Evolutionary conservation across 2,329 filamentous ascomycete genomes (phyloP).

Genomic region (Penicillium sp.): DNA sequence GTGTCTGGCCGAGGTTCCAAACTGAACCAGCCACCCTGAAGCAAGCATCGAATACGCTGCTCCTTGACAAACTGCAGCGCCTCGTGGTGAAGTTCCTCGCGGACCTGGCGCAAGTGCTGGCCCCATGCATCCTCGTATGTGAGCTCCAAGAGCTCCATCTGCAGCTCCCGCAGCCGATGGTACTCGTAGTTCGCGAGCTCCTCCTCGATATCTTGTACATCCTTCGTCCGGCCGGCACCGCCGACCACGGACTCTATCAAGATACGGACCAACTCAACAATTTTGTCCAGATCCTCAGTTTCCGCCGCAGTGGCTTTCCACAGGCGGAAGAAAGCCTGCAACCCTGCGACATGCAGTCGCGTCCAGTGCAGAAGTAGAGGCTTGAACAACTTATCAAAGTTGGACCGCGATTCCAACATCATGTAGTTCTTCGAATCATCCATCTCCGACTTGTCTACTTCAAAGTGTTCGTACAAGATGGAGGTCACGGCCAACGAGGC

Average conservation of each 20-base stretch:
- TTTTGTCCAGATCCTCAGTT: constrained; percentile 87
- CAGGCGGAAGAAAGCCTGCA: constrained; percentile 85
- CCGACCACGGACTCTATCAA: constrained; percentile 88
- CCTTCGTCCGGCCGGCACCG: constrained; percentile 75
- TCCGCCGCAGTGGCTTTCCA: constrained; percentile 91
- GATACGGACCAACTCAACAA: constrained; percentile 86
- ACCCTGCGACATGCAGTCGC: constrained; percentile 77
- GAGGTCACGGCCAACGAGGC: constrained; percentile 84
- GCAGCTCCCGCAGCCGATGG: constrained; percentile 73
- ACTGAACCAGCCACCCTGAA: constrained; percentile 87
- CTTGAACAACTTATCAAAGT: constrained; percentile 83
- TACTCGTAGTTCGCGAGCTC: constrained; percentile 85
- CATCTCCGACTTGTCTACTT: constrained; percentile 80
- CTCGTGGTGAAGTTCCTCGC: constrained; percentile 86
- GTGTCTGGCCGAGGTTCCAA: constrained; percentile 53
- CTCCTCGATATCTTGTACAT: constrained; percentile 84
- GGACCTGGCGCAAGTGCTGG: constrained; percentile 82
- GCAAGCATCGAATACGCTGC: constrained; percentile 85
- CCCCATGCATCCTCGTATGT: constrained; percentile 96
- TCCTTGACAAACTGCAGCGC: constrained; percentile 96
- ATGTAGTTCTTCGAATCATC: constrained; percentile 78
- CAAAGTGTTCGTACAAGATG: constrained; percentile 93
- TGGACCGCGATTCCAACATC: constrained; percentile 70
- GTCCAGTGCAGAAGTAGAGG: constrained; percentile 93
- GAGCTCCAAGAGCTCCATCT: constrained; percentile 89